phyloP scores from a whole-genome alignment of 768 basidiomycete genomes.

The Coprinellus aureogranulatus region DNA sequence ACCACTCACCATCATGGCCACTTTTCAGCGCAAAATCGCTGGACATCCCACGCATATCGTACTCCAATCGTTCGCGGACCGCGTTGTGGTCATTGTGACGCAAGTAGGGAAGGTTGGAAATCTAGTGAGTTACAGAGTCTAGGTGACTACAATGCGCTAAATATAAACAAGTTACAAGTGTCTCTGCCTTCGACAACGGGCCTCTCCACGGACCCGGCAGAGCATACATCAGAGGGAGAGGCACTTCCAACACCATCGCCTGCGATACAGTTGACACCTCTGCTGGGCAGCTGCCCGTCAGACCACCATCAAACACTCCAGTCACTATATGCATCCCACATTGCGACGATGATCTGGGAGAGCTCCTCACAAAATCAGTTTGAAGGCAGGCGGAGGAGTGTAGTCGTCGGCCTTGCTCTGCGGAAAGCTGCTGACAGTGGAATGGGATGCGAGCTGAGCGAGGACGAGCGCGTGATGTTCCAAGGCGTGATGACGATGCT shows the following conservation, averaged over 20 bases:
- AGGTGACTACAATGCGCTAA: constrained; percentile 2
- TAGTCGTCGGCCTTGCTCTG: constrained; percentile 77
- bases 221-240: constrained; percentile 29
- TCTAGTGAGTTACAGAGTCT: constrained; percentile 49
- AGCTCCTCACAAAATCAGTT: constrained; percentile 39
- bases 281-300: constrained; percentile 75
- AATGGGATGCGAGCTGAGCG: constrained; percentile 25
- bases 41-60: constrained; percentile 70
- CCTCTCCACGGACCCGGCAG: constrained; percentile 40
- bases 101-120: constrained; percentile 90
- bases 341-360: constrained; percentile 81
- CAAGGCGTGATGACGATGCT: constrained; percentile 50
- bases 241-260: constrained; percentile 61
- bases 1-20: constrained; percentile 13
- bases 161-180: constrained; percentile 67
- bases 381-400: constrained; percentile 48
- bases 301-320: constrained; percentile 69
- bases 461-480: constrained; percentile 45
- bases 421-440: constrained; percentile 31
- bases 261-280: constrained; percentile 69
- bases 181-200: constrained; percentile 64
- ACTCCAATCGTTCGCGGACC: constrained; percentile 77
- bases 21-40: constrained; percentile 47
- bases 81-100: constrained; percentile 81
- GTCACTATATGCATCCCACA: constrained; percentile 80